Conservation (phyloP, 768 basidiomycete species). For the Lyophyllum shimeji region DNA sequence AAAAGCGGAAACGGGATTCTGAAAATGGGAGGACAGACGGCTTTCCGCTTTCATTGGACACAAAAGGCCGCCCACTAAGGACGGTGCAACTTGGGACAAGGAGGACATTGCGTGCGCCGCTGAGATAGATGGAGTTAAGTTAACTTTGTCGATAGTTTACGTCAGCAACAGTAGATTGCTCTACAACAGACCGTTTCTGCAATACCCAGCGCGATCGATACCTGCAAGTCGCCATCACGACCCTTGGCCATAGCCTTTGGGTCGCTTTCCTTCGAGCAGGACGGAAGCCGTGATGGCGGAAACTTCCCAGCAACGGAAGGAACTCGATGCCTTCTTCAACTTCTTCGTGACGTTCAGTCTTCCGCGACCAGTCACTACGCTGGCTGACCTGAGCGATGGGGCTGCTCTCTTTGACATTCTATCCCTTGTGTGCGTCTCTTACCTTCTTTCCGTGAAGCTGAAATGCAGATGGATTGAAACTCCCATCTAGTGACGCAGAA, state of each 20-base stretch:
- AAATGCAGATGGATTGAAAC: not conserved
- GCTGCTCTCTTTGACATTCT: conserved; percentile 75
- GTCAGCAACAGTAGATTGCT: conserved; percentile 1
- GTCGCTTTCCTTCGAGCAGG: not conserved
- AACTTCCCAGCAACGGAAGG: conserved; percentile 43
- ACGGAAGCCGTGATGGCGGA: conserved; percentile 30
- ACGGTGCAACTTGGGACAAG: conserved; percentile 41
- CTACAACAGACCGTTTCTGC: not conserved
- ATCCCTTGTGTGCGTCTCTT: conserved; percentile 61
- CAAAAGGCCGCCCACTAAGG: conserved; percentile 31
- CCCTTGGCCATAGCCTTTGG: not conserved
- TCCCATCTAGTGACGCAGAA: conserved; percentile 60
- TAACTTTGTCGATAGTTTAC: not conserved
- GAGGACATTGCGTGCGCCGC: conserved; percentile 14
- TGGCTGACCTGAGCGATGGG: conserved; percentile 80
- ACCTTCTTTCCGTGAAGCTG: not conserved
- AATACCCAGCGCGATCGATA: no score
- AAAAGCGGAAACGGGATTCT: conserved; percentile 13
- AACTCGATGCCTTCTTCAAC: conserved; percentile 78
- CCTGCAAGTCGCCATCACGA: not conserved
- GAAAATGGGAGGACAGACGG: conserved; percentile 5
- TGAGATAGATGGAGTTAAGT: not conserved
- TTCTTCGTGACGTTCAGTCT: conserved; percentile 79
- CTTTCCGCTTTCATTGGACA: conserved; percentile 38
- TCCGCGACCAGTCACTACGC: conserved; percentile 55